Evolutionary conservation across 2,329 filamentous ascomycete species (phyloP).

Genomic region (Decorospora gaudefroyi): DNA sequence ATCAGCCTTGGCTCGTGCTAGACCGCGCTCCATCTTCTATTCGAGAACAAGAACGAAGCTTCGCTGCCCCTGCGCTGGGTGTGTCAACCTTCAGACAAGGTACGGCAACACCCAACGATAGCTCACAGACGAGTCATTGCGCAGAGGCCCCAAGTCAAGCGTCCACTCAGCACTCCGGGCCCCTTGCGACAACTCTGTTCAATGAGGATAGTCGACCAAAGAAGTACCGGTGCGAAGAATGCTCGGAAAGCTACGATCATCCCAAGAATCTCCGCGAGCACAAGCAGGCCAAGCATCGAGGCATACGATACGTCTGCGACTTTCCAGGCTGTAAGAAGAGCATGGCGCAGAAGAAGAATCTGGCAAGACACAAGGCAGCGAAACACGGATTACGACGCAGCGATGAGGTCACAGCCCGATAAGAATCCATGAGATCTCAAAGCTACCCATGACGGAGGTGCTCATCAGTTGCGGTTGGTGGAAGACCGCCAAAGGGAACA

Average conservation of each 20-base stretch:
- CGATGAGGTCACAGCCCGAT: too few species aligned
- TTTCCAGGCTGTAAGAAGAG: slow-evolving; percentile 2
- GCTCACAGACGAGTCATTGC: background rate
- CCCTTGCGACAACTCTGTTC: background rate
- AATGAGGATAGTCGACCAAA: background rate
- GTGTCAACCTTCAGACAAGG: background rate
- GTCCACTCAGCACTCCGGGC: background rate
- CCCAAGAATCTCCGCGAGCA: slow-evolving; percentile 13
- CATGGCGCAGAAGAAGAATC: slow-evolving; percentile 15
- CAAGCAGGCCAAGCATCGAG: slow-evolving; percentile 4
- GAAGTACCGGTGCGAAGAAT: slow-evolving; percentile 1
- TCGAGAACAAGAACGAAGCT: background rate
- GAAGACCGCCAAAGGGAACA: too few species aligned
- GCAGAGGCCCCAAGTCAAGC: background rate
- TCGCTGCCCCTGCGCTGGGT: background rate
- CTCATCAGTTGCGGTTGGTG: too few species aligned
- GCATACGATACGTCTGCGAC: slow-evolving; percentile 8
- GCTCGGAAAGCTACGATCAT: slow-evolving; percentile 4
- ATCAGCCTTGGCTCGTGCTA: too few species aligned
- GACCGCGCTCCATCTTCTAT: background rate
- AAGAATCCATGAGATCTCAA: too few species aligned
- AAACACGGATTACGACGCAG: background rate
- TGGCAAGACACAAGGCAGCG: slow-evolving; percentile 11
- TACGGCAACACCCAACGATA: background rate
- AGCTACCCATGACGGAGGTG: too few species aligned